Conservation (phyloP, 768 basidiomycete species). For the Pholiota microspora region DNA sequence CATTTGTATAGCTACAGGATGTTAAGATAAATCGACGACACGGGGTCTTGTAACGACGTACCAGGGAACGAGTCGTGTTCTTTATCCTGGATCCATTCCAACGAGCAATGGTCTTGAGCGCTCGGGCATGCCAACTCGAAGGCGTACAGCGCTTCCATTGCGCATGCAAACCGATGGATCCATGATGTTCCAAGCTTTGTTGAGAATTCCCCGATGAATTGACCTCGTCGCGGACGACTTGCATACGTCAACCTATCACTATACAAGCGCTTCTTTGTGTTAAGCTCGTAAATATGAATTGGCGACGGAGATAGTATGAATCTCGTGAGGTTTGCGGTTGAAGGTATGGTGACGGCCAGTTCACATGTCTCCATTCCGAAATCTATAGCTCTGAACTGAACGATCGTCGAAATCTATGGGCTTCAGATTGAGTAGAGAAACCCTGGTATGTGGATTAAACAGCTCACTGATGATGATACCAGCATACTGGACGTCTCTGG, state of each 20-base stretch:
- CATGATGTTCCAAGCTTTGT: not conserved
- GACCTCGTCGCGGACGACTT: not conserved
- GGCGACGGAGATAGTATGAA: not conserved
- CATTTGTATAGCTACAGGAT: not conserved
- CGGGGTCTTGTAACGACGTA: not conserved
- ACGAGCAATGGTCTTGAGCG: not conserved
- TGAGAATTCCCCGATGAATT: not conserved
- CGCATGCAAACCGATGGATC: not conserved
- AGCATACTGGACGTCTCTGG: not conserved
- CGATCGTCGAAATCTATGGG: not conserved
- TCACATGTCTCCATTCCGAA: not conserved
- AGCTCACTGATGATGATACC: not conserved
- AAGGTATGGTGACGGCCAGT: not conserved
- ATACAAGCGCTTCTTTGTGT: not conserved
- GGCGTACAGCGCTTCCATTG: not conserved
- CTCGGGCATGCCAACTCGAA: not conserved
- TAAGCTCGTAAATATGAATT: not conserved
- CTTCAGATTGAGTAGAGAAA: too few relatives aligned
- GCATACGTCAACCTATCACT: not conserved
- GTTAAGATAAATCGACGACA: not conserved
- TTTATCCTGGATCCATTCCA: not conserved
- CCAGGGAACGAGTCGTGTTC: not conserved
- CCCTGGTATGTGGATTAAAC: too few relatives aligned
- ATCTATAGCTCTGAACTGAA: not conserved
- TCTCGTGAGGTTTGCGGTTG: not conserved